Evolutionary conservation across 179 eudicot genomes (phyloP).

Genomic region (Spergularia azorica): DNA sequence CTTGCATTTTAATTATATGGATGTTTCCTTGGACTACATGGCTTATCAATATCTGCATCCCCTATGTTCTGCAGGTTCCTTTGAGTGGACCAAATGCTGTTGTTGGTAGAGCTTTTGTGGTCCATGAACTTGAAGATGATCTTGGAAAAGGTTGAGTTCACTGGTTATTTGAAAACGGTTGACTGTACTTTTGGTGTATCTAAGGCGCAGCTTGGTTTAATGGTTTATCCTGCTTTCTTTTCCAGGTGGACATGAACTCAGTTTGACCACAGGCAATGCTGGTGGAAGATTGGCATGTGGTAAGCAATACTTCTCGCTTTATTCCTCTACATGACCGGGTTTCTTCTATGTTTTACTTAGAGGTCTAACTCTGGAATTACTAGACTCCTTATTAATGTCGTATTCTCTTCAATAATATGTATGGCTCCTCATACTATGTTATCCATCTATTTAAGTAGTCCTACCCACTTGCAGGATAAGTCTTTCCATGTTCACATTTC

Average conservation of each 20-base stretch:
- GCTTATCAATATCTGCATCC: neutral
- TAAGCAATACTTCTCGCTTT: conserved; percentile 31
- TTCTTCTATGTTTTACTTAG: neutral
- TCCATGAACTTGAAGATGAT: conserved; percentile 95
- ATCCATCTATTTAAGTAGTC: neutral
- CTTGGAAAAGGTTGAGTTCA: conserved; percentile 82
- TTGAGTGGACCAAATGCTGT: conserved; percentile 83
- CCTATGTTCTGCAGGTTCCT: conserved; percentile 56
- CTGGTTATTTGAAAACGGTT: neutral
- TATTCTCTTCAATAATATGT: neutral
- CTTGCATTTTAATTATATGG: neutral
- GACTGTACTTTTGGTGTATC: neutral
- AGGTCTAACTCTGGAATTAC: neutral
- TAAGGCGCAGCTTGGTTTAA: neutral
- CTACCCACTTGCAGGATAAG: too few relatives aligned
- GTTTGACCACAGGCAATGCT: conserved; percentile 91
- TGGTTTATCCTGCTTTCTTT: conserved; percentile 5
- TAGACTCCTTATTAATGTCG: neutral
- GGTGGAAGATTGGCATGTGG: conserved; percentile 97
- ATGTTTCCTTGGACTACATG: neutral
- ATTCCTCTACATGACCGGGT: neutral
- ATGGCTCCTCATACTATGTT: neutral
- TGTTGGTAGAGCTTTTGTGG: conserved; percentile 90
- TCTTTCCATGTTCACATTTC: neutral
- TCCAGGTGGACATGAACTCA: conserved; percentile 93